These are phyloP conservation scores for Axilococcus clingmanii DNA, from an alignment of 139 green algal genomes.

Conservation along the genomic window DNA sequence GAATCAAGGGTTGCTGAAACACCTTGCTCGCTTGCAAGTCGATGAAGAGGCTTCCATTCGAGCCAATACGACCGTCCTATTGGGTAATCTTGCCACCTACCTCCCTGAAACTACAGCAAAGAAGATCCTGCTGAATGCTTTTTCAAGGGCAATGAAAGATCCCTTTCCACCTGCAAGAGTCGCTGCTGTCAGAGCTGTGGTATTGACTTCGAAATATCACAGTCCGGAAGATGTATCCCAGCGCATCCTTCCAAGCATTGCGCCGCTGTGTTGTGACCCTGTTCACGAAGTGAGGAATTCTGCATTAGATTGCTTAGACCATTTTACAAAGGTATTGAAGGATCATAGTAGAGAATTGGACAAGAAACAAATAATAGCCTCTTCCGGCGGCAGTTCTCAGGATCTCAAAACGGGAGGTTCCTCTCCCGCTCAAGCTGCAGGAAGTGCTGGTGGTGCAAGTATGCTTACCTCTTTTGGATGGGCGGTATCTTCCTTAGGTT, in stretches of 20 bases:
- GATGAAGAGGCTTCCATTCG: slow-evolving; percentile 93
- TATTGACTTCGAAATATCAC: slow-evolving; percentile 61
- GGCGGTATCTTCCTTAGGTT: slow-evolving; percentile 16
- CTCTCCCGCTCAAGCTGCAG: too few species aligned
- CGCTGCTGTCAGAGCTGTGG: slow-evolving; percentile 64
- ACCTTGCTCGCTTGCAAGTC: slow-evolving; percentile 91
- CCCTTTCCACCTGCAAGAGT: slow-evolving; percentile 67
- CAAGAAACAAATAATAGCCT: not conserved
- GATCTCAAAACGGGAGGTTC: not conserved
- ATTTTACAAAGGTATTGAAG: slow-evolving; percentile 26
- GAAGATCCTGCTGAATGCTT: slow-evolving; percentile 91
- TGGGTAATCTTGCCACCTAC: slow-evolving; percentile 85
- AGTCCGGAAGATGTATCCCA: slow-evolving; percentile 58
- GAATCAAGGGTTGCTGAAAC: slow-evolving; percentile 81
- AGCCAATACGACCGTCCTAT: slow-evolving; percentile 96
- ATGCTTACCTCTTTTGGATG: slow-evolving; percentile 20
- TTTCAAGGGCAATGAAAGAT: slow-evolving; percentile 84
- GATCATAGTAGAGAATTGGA: slow-evolving; percentile 12
- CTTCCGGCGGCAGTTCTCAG: not conserved
- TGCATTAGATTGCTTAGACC: slow-evolving; percentile 36
- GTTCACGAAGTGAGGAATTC: slow-evolving; percentile 48
- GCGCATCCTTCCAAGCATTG: slow-evolving; percentile 66
- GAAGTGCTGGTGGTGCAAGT: slow-evolving; percentile 20
- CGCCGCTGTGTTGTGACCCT: slow-evolving; percentile 69
- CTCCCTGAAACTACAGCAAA: slow-evolving; percentile 68